Conservation (phyloP, 208 protist species). For the Wallacemonas sp. region DNA sequence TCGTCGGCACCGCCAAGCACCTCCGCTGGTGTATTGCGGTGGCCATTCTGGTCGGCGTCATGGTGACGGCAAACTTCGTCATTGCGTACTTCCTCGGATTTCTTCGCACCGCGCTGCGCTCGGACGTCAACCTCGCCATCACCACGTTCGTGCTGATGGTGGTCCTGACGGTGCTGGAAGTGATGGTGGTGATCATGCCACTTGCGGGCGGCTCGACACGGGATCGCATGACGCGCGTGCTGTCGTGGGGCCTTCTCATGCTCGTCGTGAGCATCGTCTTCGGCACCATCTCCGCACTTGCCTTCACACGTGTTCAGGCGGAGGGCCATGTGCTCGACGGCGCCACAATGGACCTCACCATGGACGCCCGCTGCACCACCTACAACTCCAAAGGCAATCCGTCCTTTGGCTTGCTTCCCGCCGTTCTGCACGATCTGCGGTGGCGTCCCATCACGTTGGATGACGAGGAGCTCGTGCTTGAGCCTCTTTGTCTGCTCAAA, state of each 20-base stretch:
- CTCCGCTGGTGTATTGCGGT: slow-evolving; percentile 73
- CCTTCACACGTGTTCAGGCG: slow-evolving; percentile 72
- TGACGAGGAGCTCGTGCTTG: slow-evolving; percentile 19
- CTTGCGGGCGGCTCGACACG: slow-evolving; percentile 48
- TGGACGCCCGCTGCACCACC: slow-evolving; percentile 36
- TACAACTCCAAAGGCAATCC: slow-evolving; percentile 39
- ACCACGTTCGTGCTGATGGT: slow-evolving; percentile 61
- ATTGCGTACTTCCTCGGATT: slow-evolving; percentile 75
- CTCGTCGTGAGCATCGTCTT: slow-evolving; percentile 62
- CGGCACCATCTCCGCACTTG: slow-evolving; percentile 60
- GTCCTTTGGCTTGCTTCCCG: slow-evolving; percentile 66
- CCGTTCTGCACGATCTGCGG: slow-evolving; percentile 63
- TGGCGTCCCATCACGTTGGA: slow-evolving; percentile 79
- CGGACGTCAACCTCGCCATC: slow-evolving; percentile 52
- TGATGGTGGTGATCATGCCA: slow-evolving; percentile 70
- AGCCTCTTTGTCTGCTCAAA: slow-evolving; percentile 43
- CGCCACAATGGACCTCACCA: slow-evolving; percentile 59
- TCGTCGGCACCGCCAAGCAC: slow-evolving; percentile 54
- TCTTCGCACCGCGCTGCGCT: slow-evolving; percentile 49
- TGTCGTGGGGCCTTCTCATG: slow-evolving; percentile 74
- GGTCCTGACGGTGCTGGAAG: slow-evolving; percentile 56
- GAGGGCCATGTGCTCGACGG: slow-evolving; percentile 45
- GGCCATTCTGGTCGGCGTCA: slow-evolving; percentile 53
- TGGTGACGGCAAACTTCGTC: slow-evolving; percentile 68
- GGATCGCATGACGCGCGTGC: slow-evolving; percentile 63